phyloP scores from a whole-genome alignment of 2,329 filamentous ascomycete species.

The Nemania diffusa region DNA sequence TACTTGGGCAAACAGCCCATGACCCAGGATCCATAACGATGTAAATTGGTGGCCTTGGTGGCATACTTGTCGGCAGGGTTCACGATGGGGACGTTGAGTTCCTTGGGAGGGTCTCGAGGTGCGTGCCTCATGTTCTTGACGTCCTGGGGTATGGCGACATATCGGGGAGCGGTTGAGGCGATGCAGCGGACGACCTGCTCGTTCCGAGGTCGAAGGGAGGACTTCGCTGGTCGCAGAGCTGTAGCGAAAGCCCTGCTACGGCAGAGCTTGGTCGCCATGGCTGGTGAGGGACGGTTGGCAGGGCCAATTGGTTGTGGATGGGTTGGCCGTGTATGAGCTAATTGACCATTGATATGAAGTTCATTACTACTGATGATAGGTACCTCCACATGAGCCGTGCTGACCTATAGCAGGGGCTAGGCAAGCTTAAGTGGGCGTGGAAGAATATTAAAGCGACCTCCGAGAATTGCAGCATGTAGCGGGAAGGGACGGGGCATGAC shows the following conservation, averaged over 20 bases:
- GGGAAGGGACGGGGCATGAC: not conserved
- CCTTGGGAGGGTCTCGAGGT: slow-evolving; percentile 65
- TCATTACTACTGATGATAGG: slow-evolving; percentile 12
- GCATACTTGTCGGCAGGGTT: slow-evolving; percentile 95
- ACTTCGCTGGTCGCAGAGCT: slow-evolving; percentile 64
- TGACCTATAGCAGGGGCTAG: slow-evolving; percentile 1
- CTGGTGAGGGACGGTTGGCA: slow-evolving; percentile 49
- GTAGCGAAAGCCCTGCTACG: slow-evolving; percentile 66
- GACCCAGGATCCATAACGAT: slow-evolving; percentile 95
- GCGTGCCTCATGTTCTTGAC: slow-evolving; percentile 75
- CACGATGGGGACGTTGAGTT: slow-evolving; percentile 80
- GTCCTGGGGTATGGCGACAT: slow-evolving; percentile 69
- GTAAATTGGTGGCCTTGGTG: slow-evolving; percentile 85
- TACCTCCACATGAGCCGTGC: slow-evolving; percentile 4
- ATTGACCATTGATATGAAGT: slow-evolving; percentile 35
- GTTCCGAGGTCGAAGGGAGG: slow-evolving; percentile 55
- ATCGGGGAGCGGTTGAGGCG: slow-evolving; percentile 58
- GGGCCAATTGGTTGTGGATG: slow-evolving; percentile 57
- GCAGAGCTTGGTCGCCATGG: slow-evolving; percentile 70
- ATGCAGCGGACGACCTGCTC: slow-evolving; percentile 60
- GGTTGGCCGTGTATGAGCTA: slow-evolving; percentile 33
- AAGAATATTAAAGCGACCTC: slow-evolving; percentile 34
- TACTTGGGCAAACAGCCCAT: slow-evolving; percentile 98
- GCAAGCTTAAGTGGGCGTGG: slow-evolving; percentile 16
- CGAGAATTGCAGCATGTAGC: slow-evolving; percentile 6